Percentiles rank a stretch among this genome's conserved stretches.
Evolutionary conservation across 129 eudicot species (phyloP).

Genomic region (Tagetes erecta): DNA sequence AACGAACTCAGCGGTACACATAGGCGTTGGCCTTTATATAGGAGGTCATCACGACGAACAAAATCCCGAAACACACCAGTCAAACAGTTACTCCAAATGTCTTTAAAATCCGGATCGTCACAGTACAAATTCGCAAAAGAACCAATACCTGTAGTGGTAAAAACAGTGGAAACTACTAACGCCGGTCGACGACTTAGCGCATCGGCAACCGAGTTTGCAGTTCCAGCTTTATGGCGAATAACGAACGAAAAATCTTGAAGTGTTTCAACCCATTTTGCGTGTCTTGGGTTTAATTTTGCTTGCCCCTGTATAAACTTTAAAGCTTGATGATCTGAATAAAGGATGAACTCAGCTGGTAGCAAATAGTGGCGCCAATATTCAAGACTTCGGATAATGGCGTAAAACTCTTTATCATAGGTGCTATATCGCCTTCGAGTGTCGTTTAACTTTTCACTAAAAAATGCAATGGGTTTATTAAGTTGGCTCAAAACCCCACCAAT

Average conservation of each 20-base stretch:
- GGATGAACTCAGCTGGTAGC: too few species aligned
- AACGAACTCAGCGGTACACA: not conserved
- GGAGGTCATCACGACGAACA: not conserved
- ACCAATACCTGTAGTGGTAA: not conserved
- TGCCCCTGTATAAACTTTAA: too few species aligned
- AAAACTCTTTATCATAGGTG: not conserved
- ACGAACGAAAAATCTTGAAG: too few species aligned
- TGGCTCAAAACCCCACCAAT: not conserved
- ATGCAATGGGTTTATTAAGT: not conserved
- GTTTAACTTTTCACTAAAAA: not conserved
- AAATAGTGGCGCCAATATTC: too few species aligned
- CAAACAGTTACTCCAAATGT: not conserved
- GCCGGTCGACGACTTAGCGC: too few species aligned
- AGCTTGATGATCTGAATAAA: too few species aligned
- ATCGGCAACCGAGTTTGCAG: too few species aligned
- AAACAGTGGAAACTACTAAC: not conserved
- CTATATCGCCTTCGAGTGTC: not conserved
- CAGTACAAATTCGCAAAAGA: not conserved
- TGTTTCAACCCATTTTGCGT: too few species aligned
- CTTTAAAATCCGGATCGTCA: conserved; percentile 4
- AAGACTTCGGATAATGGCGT: not conserved
- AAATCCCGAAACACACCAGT: not conserved
- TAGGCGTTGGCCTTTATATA: not conserved
- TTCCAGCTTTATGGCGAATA: too few species aligned
- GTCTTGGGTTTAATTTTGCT: too few species aligned